Evolutionary conservation across 352 stramenopile species (phyloP), one percentile per base, ranked within the genome.

Genomic region (Phytopythium chamaehyphon): DNA sequence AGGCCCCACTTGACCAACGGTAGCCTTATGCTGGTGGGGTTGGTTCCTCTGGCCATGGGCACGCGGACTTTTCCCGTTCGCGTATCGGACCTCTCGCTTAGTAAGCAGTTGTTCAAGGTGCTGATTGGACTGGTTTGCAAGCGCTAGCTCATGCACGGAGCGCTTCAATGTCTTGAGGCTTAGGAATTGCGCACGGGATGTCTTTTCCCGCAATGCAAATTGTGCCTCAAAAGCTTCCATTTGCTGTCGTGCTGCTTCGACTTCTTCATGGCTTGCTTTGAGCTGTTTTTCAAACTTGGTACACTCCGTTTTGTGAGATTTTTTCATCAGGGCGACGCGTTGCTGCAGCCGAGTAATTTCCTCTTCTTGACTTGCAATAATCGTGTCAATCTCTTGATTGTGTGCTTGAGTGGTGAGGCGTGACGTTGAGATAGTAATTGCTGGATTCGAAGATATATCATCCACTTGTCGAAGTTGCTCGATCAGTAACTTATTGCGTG

Each of bases 81-180:
- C 51, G 50, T 73, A 59, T 6, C 64, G 64, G 39, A 69, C 61
- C 21, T 79, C 71, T 31, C 63, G 51, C 7, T 73, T 68, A 12
- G 54, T 54, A 1, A 71, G 43, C 14, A 75, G 60, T 19, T 68
- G 61, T 28, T 82, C 62, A 40, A 87, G 61, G 18, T 73, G 64
- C n/a, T 83, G 65, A 47, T 82, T 88, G 12, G 62, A 69, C n/a
- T 87, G 74, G 6, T 83, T 63, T 0, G 66, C 70, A 1, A 61
- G 52, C 11, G 69, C 54, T 15, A 86, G 55, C 10, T 90, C 77
- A 16, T 81, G 73, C 1, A 90, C 54, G 9, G 73, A 55, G 9
- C 76, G 73, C 62, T 90, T 90, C 45, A 93, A 74, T 35, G 78
- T 72, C 58, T 93, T 93, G 47, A 93, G 78, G 49, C 83, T 64